Evolutionary conservation across 805 yeast genomes (phyloP), one percentile per base, ranked within the genome.

Genomic region (Candida insectorum): DNA sequence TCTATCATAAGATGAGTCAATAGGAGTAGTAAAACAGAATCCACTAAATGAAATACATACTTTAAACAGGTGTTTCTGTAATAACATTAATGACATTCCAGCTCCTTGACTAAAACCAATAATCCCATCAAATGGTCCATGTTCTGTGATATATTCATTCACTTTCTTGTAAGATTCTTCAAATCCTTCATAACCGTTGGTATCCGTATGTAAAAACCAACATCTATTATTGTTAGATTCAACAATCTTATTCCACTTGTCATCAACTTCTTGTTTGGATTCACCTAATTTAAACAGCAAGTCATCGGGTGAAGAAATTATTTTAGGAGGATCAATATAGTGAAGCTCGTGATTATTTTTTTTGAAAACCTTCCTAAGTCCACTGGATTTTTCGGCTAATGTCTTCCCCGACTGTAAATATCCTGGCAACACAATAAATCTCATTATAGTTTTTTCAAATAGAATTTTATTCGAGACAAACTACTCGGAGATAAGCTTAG

Each of bases 61-160:
- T 5, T 64, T 49, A 20, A 62, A 40, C 24, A 49, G 42, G 34
- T 64, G 51, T 16, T 43, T 44, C 5, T 41, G 39, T 10, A 62
- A 44, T 11, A 43, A 22, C 2, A 55, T 46, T 3, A 60, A 48
- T 3, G 66, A 44, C 62, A 65, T 54, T 6, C 64, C 61, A 2
- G 69, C 69, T 19, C 72, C 72, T 41, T 66, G 72, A 16, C 67
- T 59, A 34, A 65, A 66, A 3, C 71, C 72, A 22, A 66, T 45
- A 15, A 66, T 48, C 0, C 71, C 71, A 30, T 62, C 61, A 41
- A 58, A 65, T 1, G 72, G 72, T 6, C 72, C 72, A 36, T 65
- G 45, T 28, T 48, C 31, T 24, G 47, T 44, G 24, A 66, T 53
- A 35, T 65, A 48, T 1, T 52, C 34, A 18, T 47, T 37, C 14